Evolutionary conservation across 2,329 filamentous ascomycete genomes (phyloP).

Genomic region (Lecanosticta acicola): DNA sequence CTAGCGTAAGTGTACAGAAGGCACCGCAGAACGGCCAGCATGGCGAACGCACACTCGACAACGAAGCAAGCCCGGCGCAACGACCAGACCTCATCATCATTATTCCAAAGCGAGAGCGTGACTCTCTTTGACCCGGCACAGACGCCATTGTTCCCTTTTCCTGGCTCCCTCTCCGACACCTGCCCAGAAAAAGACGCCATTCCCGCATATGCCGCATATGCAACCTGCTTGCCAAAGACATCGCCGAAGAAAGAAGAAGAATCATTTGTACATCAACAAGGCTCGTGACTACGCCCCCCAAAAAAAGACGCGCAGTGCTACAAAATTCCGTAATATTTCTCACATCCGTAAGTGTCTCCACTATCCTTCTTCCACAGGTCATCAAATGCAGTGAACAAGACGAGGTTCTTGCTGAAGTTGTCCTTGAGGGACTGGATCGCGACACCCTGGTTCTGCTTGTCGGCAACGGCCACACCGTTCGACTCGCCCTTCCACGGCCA

Average conservation of each 20-base stretch:
- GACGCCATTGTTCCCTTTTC: conserved; percentile 1
- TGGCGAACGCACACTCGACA: conserved; percentile 2
- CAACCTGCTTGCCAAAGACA: conserved; percentile 6
- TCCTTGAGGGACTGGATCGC: conserved; percentile 62
- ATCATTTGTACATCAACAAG: neutral
- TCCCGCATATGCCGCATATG: conserved; percentile 3
- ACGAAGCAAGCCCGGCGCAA: neutral
- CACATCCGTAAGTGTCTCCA: conserved; percentile 59
- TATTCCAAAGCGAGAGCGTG: too few relatives aligned
- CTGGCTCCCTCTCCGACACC: too few relatives aligned
- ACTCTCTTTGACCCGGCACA: neutral
- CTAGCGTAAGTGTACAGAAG: conserved; percentile 7
- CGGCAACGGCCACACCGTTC: conserved; percentile 66
- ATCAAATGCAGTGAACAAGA: conserved; percentile 76
- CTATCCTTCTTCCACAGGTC: conserved; percentile 69
- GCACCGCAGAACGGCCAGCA: conserved; percentile 6
- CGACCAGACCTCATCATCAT: neutral
- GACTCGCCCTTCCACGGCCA: conserved; percentile 67
- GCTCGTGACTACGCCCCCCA: neutral
- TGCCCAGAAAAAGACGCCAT: too few relatives aligned
- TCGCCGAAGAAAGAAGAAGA: neutral
- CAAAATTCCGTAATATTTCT: conserved; percentile 62
- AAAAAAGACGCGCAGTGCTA: conserved; percentile 1
- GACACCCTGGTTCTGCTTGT: conserved; percentile 56
- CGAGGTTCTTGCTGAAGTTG: conserved; percentile 54